phyloP scores from a whole-genome alignment of 2,329 filamentous ascomycete genomes.

The Aspergillus pseudoterreus region DNA sequence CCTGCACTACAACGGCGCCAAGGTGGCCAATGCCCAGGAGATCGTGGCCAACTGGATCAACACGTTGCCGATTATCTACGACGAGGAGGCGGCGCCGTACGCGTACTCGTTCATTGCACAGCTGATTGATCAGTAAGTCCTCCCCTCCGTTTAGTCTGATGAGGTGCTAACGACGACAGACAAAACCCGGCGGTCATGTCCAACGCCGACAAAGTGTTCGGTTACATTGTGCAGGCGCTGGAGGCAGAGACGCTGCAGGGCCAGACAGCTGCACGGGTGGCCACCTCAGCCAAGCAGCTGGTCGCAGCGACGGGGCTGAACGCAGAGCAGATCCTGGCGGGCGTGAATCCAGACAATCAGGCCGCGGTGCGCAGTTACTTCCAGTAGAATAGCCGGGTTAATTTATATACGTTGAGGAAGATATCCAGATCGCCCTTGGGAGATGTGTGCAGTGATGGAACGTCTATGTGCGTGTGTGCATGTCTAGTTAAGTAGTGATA shows the following conservation, averaged over 20 bases:
- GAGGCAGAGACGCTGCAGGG: slow-evolving; percentile 88
- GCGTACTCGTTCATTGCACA: slow-evolving; percentile 89
- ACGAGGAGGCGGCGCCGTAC: slow-evolving; percentile 95
- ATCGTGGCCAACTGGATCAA: slow-evolving; percentile 83
- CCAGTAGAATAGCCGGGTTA: slow-evolving; percentile 44
- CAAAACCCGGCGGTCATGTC: slow-evolving; percentile 77
- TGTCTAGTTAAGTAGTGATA: neutral
- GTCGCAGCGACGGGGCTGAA: slow-evolving; percentile 71
- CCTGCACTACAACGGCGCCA: slow-evolving; percentile 78
- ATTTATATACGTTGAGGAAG: too few species aligned
- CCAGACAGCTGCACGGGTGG: slow-evolving; percentile 73
- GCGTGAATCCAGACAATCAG: slow-evolving; percentile 76
- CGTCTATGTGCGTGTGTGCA: neutral
- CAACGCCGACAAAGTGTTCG: slow-evolving; percentile 78
- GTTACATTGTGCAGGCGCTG: slow-evolving; percentile 79
- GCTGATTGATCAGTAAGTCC: slow-evolving; percentile 86
- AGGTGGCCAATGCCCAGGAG: slow-evolving; percentile 71
- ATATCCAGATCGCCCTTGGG: too few species aligned
- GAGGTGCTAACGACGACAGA: slow-evolving; percentile 47
- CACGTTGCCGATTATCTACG: slow-evolving; percentile 86
- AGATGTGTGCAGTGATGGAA: neutral
- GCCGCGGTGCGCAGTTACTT: slow-evolving; percentile 76
- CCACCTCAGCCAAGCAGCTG: slow-evolving; percentile 72
- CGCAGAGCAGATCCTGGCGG: slow-evolving; percentile 68
- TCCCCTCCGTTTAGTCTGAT: slow-evolving; percentile 3